These are phyloP conservation scores for Medicago arabica DNA, from an alignment of 306 rosid species.

Conservation along the genomic window DNA sequence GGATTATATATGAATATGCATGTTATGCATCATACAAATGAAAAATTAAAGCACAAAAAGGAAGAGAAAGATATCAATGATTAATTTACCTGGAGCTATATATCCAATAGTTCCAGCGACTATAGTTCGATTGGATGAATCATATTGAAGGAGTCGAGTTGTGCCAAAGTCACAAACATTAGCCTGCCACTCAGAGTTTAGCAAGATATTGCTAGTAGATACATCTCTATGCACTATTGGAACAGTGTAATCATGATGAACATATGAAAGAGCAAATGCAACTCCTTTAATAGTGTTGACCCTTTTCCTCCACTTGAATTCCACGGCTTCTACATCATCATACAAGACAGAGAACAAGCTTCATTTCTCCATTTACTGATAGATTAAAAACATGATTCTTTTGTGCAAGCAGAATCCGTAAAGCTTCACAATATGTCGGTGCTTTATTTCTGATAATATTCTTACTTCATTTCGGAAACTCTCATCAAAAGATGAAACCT, in stretches of 20 bases:
- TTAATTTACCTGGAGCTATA: slow-evolving; percentile 30
- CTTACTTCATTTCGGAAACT: too few relatives aligned
- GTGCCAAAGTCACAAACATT: slow-evolving; percentile 27
- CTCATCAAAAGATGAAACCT: too few relatives aligned
- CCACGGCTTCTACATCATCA: slow-evolving; percentile 6
- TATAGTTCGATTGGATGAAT: slow-evolving; percentile 34
- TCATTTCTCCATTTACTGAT: slow-evolving; percentile 32
- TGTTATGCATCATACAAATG: too few relatives aligned
- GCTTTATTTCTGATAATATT: too few relatives aligned
- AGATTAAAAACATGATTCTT: slow-evolving; percentile 31
- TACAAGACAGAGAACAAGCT: slow-evolving; percentile 30
- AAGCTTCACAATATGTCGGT: too few relatives aligned
- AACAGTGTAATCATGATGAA: slow-evolving; percentile 24
- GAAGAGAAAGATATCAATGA: neutral
- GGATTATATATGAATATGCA: too few relatives aligned
- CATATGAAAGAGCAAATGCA: slow-evolving; percentile 37
- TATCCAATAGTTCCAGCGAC: slow-evolving; percentile 44
- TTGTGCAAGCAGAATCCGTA: too few relatives aligned
- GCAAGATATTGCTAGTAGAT: slow-evolving; percentile 11
- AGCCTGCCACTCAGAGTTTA: slow-evolving; percentile 23
- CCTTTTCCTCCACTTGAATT: slow-evolving; percentile 35
- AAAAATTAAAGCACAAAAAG: neutral
- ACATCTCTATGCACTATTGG: slow-evolving; percentile 42
- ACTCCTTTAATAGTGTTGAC: slow-evolving; percentile 33
- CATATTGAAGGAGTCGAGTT: neutral